Conservation (phyloP, 768 basidiomycete genomes). For the Rhizopogon roseolus region DNA sequence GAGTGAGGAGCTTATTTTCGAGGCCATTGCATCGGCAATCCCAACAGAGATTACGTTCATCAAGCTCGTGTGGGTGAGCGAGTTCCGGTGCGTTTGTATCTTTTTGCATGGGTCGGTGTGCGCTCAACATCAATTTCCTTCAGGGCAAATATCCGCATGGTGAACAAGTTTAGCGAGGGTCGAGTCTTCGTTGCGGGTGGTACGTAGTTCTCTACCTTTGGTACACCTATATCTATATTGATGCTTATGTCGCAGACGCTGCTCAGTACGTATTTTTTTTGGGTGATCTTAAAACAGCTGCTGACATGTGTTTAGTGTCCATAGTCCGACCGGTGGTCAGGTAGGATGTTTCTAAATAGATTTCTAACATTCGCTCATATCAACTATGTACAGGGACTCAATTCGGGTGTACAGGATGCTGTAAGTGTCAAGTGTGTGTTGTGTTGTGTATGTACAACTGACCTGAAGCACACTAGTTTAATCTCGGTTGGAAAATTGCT, state of each 20-base stretch:
- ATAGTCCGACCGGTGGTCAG: slow-evolving; percentile 6
- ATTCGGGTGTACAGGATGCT: slow-evolving; percentile 32
- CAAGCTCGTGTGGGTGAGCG: slow-evolving; percentile 21
- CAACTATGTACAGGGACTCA: slow-evolving; percentile 28
- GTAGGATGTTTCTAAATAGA: no score
- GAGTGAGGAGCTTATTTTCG: slow-evolving; percentile 22
- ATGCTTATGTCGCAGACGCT: slow-evolving; percentile 1
- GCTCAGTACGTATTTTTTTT: slow-evolving; percentile 3
- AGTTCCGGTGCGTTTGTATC: slow-evolving; percentile 22
- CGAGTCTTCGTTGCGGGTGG: slow-evolving; percentile 14
- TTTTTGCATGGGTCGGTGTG: neutral
- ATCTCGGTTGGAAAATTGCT: slow-evolving; percentile 42
- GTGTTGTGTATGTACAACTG: no score
- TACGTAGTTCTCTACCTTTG: neutral
- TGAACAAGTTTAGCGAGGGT: slow-evolving; percentile 6
- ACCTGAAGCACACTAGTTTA: slow-evolving; percentile 21
- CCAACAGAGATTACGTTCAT: slow-evolving; percentile 17
- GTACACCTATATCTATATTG: neutral
- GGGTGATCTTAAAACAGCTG: no score
- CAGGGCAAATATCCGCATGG: slow-evolving; percentile 12
- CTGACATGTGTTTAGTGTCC: neutral
- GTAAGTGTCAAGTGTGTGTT: slow-evolving; percentile 16
- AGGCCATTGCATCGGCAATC: slow-evolving; percentile 14
- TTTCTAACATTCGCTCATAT: neutral
- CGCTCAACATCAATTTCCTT: neutral